Base-by-base conservation (phyloP, 257 asterid genomes). In the Solanum bukasovii region DNA sequence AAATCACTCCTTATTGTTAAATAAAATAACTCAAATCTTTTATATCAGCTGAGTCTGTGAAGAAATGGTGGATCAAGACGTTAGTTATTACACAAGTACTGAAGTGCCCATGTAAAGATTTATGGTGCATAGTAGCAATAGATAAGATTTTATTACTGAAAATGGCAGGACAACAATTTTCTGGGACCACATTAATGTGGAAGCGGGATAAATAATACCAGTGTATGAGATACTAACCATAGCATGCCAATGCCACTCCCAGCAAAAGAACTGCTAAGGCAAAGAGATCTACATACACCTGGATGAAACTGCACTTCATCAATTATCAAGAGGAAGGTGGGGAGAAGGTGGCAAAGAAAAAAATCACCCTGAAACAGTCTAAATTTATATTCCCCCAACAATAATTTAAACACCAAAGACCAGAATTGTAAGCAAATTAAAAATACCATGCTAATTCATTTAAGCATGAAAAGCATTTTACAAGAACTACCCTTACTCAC, bases 161-260 rank as follows among this genome's bases (percentile, higher is more conserved):
- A 86, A 31, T 38, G 84, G 16, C 20, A 38, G 65, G 83, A 72
- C 11, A 68, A 25, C 79, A 25, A 42, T 68, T 68, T 70, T 29
- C 37, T 68, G 78, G 63, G 29, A 85, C 40, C n/a, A 16, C 38
- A 49, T 40, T 68, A 42, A 85, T 85, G 27, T 38, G 88, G 68
- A 29, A 49, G 44, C 4, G 1, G 18, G 29, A 29, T 72, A 44
- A 33, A 34, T 33, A 23, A 23, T 29, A 49, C n/a, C 13, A 49
- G 56, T 33, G 73, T 67, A 87, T 20, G 42, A 89, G 83, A 86
- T 82, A 85, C 96, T 91, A 88, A 97, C 99, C 99, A 52, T 97
- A 97, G 93, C 96, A 92, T 79, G 99, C 99, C 93, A 97, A 92
- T 82, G 99, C 98, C 91, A 94, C 98, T 90, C 99, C 99, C 18